A percentile compares a stretch with the other conserved stretches of the same genome.
Evolutionary conservation across 2,329 filamentous ascomycete species (phyloP).

Genomic region (Fusarium sp.): DNA sequence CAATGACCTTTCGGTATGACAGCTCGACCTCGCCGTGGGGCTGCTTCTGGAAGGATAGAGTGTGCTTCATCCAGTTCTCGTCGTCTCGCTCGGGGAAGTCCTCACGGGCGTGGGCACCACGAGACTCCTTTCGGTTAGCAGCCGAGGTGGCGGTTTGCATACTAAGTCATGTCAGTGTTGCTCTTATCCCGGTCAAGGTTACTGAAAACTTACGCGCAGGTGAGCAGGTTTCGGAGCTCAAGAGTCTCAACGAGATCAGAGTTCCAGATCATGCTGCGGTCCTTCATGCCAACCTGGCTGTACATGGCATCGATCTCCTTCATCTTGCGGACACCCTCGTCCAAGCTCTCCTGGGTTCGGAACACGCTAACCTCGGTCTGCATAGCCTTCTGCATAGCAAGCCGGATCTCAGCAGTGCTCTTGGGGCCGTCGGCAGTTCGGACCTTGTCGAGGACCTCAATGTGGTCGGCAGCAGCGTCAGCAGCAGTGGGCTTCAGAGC

Average conservation of each 20-base stretch:
- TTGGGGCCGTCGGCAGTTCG: constrained; percentile 86
- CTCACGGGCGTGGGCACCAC: constrained; percentile 96
- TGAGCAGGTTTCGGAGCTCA: constrained; percentile 93
- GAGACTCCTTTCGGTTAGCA: constrained; percentile 94
- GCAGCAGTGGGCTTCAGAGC: constrained; percentile 82
- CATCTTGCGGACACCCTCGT: constrained; percentile 92
- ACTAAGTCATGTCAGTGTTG: constrained; percentile 54
- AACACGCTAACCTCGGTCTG: constrained; percentile 97
- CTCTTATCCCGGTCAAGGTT: background rate
- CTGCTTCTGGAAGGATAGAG: constrained; percentile 92
- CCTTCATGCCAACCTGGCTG: constrained; percentile 90
- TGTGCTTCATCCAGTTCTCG: constrained; percentile 99
- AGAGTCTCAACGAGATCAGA: constrained; percentile 95
- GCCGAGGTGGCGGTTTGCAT: constrained; percentile 92
- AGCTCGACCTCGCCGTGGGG: constrained; percentile 90
- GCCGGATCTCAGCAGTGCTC: constrained; percentile 87
- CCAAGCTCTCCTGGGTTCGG: constrained; percentile 91
- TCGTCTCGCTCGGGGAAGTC: constrained; percentile 97
- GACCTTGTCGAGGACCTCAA: constrained; percentile 85
- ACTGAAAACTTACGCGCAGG: constrained; percentile 81
- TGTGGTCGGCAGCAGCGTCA: constrained; percentile 89
- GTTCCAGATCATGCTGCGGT: constrained; percentile 99
- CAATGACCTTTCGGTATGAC: constrained; percentile 84
- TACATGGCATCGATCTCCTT: constrained; percentile 83
- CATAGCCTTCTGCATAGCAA: constrained; percentile 98